These are phyloP conservation scores for Rutstroemia sp. DNA, from an alignment of 2,329 filamentous ascomycete genomes.

Conservation along the genomic window DNA sequence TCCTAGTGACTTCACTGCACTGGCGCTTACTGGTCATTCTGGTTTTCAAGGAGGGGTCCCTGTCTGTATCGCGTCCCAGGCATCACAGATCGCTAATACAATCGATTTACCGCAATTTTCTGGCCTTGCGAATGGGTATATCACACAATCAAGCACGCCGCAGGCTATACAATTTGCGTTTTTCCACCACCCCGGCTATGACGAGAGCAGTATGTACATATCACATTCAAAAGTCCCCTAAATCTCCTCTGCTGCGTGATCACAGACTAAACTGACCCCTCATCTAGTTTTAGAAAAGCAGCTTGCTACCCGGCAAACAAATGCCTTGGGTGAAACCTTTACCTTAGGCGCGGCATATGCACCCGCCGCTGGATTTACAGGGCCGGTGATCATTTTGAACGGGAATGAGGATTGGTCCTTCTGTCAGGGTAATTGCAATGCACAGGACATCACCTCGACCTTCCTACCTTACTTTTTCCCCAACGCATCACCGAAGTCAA, in stretches of 20 bases:
- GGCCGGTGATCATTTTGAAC: not conserved
- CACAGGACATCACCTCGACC: not conserved
- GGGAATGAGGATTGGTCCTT: not conserved
- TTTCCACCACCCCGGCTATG: not conserved
- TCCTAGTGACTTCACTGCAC: not conserved
- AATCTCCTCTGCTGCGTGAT: not conserved
- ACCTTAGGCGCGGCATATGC: not conserved
- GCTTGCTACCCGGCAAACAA: not conserved
- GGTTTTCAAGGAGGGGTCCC: not conserved
- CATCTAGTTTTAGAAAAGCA: not conserved
- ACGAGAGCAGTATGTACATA: not conserved
- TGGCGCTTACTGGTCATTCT: not conserved
- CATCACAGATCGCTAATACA: not conserved
- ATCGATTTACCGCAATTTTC: not conserved
- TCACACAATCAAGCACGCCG: not conserved
- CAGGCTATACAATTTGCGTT: not conserved
- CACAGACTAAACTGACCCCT: not conserved
- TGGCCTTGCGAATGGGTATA: not conserved
- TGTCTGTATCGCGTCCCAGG: not conserved
- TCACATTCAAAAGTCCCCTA: not conserved
- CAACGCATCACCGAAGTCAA: not conserved
- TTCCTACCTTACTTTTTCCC: not conserved
- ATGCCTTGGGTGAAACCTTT: not conserved
- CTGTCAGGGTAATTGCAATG: not conserved
- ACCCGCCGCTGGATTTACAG: not conserved